Percentiles rank a stretch among this genome's conserved stretches.
Conservation (phyloP, 1,139 yeast species). For the Diutina scorzettiae region DNA sequence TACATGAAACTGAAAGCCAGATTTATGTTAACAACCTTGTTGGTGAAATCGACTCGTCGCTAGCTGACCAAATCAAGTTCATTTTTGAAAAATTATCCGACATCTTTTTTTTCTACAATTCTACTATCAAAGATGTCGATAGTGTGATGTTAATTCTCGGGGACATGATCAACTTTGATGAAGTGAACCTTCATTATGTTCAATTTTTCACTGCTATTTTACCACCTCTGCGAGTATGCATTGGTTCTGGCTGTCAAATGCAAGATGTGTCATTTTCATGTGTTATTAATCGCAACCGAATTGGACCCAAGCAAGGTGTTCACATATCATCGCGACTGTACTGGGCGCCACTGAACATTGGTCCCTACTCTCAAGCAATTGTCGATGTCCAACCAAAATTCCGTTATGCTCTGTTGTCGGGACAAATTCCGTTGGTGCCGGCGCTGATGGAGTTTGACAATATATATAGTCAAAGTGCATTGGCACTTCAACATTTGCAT, state of each 20-base stretch:
- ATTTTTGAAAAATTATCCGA: slow-evolving; percentile 8
- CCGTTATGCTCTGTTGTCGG: slow-evolving; percentile 58
- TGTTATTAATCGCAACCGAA: slow-evolving; percentile 21
- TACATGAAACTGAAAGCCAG: not conserved
- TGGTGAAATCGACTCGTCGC: slow-evolving; percentile 29
- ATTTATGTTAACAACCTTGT: slow-evolving; percentile 18
- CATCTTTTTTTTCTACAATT: slow-evolving; percentile 9
- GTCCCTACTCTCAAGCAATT: slow-evolving; percentile 88
- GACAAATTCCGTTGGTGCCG: slow-evolving; percentile 85
- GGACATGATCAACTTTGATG: slow-evolving; percentile 52
- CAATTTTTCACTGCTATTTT: slow-evolving; percentile 38
- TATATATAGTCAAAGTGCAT: slow-evolving; percentile 20
- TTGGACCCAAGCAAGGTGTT: slow-evolving; percentile 42
- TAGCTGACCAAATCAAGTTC: slow-evolving; percentile 31
- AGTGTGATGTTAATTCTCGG: slow-evolving; percentile 48
- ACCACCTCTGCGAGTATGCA: slow-evolving; percentile 87
- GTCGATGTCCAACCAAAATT: slow-evolving; percentile 27
- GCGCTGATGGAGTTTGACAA: slow-evolving; percentile 42
- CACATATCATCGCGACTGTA: slow-evolving; percentile 87
- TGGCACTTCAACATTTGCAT: slow-evolving; percentile 65
- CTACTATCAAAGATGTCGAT: slow-evolving; percentile 32
- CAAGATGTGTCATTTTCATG: slow-evolving; percentile 47
- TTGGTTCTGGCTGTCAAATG: slow-evolving; percentile 42
- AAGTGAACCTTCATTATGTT: slow-evolving; percentile 50
- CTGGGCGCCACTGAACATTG: slow-evolving; percentile 98